Percentiles rank a stretch among this genome's conserved stretches.
Conservation (phyloP, 257 asterid genomes). For the Lantana camara region DNA sequence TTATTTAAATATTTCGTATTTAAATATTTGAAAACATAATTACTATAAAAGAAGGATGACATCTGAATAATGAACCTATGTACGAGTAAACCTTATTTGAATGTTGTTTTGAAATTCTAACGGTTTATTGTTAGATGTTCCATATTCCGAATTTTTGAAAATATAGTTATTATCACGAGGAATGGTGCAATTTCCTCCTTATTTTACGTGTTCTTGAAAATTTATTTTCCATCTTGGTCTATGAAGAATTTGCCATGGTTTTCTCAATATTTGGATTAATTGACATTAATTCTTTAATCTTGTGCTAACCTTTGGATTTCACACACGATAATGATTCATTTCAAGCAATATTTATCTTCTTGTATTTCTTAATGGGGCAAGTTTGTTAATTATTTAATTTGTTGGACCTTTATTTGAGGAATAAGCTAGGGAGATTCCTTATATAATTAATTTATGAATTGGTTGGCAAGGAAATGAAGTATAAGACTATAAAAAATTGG, state of each 20-base stretch:
- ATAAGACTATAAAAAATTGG: conserved; percentile 18
- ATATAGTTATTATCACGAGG: too few species aligned
- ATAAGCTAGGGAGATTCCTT: conserved; percentile 30
- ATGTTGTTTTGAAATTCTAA: too few species aligned
- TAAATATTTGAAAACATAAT: too few species aligned
- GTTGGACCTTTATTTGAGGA: conserved; percentile 27
- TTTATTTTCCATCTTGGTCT: conserved; percentile 2
- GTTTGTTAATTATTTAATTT: neutral
- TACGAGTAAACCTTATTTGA: too few species aligned
- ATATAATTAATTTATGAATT: conserved; percentile 24
- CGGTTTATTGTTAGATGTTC: too few species aligned
- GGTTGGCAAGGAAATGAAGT: conserved; percentile 14
- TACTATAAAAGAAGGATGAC: too few species aligned
- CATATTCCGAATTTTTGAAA: too few species aligned
- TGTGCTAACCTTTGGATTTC: conserved; percentile 12
- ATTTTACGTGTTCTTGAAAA: neutral
- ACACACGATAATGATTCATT: neutral
- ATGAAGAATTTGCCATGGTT: neutral
- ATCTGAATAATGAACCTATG: too few species aligned
- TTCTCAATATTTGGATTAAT: neutral
- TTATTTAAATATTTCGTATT: too few species aligned
- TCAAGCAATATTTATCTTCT: neutral
- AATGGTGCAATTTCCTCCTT: too few species aligned
- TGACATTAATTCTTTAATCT: neutral
- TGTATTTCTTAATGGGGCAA: neutral